phyloP scores from a whole-genome alignment of 306 rosid genomes.

The Quercus alba region DNA sequence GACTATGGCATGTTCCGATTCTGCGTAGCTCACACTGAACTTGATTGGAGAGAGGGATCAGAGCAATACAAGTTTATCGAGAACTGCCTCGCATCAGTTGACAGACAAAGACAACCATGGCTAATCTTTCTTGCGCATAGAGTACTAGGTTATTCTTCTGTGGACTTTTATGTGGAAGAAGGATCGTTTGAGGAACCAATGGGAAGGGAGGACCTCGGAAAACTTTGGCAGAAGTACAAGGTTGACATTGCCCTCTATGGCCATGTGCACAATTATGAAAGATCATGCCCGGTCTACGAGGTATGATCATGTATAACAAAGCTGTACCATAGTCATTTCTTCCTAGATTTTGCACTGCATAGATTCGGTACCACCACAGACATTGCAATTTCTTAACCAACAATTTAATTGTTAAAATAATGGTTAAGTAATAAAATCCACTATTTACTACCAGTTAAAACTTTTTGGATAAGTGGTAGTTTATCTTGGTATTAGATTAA shows the following conservation, averaged over 20 bases:
- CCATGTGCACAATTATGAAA: conserved; percentile 93
- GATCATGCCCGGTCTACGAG: conserved; percentile 90
- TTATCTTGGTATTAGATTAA: too few relatives aligned
- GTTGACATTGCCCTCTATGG: conserved; percentile 92
- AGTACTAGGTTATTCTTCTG: conserved; percentile 89
- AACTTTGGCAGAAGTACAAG: conserved; percentile 86
- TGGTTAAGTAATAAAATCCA: too few relatives aligned
- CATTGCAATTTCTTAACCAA: too few relatives aligned
- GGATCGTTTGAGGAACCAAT: conserved; percentile 96
- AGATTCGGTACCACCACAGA: not conserved
- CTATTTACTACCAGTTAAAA: too few relatives aligned
- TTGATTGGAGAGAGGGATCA: conserved; percentile 89
- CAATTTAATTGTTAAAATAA: not conserved
- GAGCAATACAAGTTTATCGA: conserved; percentile 84
- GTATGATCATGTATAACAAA: conserved; percentile 16
- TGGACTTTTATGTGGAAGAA: conserved; percentile 61
- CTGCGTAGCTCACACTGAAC: conserved; percentile 92
- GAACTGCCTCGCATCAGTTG: conserved; percentile 80
- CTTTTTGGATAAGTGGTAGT: too few relatives aligned
- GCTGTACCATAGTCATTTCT: not conserved
- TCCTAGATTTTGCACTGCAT: not conserved
- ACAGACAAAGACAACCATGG: conserved; percentile 96
- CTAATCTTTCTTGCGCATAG: conserved; percentile 89
- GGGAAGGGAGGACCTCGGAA: conserved; percentile 94
- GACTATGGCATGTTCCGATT: conserved; percentile 94